These are phyloP conservation scores for Hericium coralloides DNA, from an alignment of 768 basidiomycete species.

Conservation along the genomic window DNA sequence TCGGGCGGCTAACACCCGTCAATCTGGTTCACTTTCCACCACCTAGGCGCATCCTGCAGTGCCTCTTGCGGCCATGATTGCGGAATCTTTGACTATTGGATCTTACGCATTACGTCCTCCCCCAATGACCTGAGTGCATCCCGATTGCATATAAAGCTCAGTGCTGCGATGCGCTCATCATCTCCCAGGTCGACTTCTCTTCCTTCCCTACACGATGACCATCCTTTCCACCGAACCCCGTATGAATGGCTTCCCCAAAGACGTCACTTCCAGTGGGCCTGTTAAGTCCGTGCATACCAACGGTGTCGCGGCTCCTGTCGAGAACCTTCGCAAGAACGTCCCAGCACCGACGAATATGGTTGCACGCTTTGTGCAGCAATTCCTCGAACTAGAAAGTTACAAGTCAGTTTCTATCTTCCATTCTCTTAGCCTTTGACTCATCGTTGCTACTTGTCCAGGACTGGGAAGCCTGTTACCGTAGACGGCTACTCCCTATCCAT, in stretches of 20 bases:
- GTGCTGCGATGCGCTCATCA: background rate
- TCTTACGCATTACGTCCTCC: background rate
- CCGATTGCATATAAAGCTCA: background rate
- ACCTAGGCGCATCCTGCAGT: background rate
- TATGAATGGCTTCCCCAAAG: conserved; percentile 2
- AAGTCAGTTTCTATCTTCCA: conserved; percentile 32
- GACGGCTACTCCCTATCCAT: conserved; percentile 69
- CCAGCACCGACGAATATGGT: conserved; percentile 29
- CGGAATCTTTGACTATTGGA: background rate
- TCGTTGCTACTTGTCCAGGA: conserved; percentile 27
- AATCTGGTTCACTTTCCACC: background rate
- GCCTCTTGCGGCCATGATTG: background rate
- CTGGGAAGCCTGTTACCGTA: conserved; percentile 52
- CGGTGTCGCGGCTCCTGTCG: background rate
- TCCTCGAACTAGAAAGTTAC: conserved; percentile 55
- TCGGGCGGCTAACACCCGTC: background rate
- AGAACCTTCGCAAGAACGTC: background rate
- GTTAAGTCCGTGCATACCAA: background rate
- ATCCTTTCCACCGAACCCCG: conserved; percentile 10
- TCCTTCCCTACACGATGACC: conserved; percentile 5
- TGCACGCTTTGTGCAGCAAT: conserved; percentile 46
- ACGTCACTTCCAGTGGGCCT: background rate
- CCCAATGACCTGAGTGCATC: background rate
- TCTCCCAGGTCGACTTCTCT: background rate
- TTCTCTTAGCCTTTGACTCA: conserved; percentile 1